Evolutionary conservation across 2,329 filamentous ascomycete genomes (phyloP), one percentile per base, ranked within the genome.

Genomic region (Sphaerulina vaccinii): DNA sequence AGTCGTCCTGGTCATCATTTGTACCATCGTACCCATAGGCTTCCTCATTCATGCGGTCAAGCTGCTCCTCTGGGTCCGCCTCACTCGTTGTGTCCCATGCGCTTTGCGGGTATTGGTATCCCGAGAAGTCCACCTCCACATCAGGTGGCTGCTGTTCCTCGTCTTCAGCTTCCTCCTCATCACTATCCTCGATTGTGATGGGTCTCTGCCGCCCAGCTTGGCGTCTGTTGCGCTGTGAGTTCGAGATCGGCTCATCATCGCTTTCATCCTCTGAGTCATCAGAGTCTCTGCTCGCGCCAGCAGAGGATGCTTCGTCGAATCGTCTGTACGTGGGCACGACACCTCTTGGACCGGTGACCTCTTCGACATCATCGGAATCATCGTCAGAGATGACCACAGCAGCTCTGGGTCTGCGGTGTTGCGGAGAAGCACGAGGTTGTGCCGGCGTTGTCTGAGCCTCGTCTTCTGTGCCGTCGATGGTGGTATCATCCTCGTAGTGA

Each of bases 351-450:
- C 37, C 41, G 8, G 37, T 27, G 8, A 32, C 40, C 11, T 47
- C 47, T 23, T 38, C 46, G 22, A 38, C 47, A 27, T 54, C 52
- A 10, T 59, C 56, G 21, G 52, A 47, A 5, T 57, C 55, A 3
- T 61, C 60, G 38, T 62, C 58, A 5, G 59, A 60, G 6, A 62
- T 44, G 13, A 62, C 50, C 27, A 32, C 27, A 5, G 27, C 1
- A 32, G 27, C 9, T 32, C 27, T 32, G n/a, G 33, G 37, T 22
- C 36, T 32, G 8, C 49, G 35, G 9, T 49, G 48, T 10, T 39
- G 50, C 15, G 48, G 48, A 32, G 52, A 51, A 18, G 39, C 50
- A 22, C 5, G 46, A 43, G 40, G 47, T 23, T 50, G 13, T 53
- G 47, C 18, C 45, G 51, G 38, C 58, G 54, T 55, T 8, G 52